Conservation (phyloP, 805 yeast genomes). For the Sugiyamaella marilandica region DNA sequence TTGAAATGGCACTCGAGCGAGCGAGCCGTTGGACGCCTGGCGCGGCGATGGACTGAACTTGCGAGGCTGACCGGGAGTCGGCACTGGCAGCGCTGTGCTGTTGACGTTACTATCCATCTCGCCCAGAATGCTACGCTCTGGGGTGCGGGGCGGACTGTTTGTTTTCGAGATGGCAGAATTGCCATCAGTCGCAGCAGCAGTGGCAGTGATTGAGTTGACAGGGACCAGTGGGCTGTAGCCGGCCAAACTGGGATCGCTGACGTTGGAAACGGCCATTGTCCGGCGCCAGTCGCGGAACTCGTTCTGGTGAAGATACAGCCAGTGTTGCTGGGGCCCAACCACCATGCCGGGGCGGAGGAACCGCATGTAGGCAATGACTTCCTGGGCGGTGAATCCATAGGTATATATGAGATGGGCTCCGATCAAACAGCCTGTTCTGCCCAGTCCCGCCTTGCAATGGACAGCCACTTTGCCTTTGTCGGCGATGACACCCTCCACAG, state of each 20-base stretch:
- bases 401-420: constrained; percentile 96
- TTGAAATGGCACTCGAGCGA: constrained; percentile 5
- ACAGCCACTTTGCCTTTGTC: constrained; percentile 93
- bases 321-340: constrained; percentile 99
- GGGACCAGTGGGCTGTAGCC: constrained; percentile 35
- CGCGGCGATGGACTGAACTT: constrained; percentile 38
- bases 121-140: constrained; percentile 69
- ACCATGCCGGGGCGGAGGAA: constrained; percentile 98
- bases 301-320: constrained; percentile 93
- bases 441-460: constrained; percentile 98
- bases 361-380: constrained; percentile 94
- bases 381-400: constrained; percentile 94
- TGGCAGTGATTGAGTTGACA: constrained; percentile 21
- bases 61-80: constrained; percentile 97
- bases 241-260: constrained; percentile 44
- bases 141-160: constrained; percentile 49
- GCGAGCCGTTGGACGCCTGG: neutral
- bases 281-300: constrained; percentile 95
- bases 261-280: constrained; percentile 74
- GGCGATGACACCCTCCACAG: constrained; percentile 82
- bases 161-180: constrained; percentile 29
- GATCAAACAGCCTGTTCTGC: constrained; percentile 95
- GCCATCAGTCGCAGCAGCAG: neutral
- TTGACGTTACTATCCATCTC: constrained; percentile 53
- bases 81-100: constrained; percentile 78